phyloP scores from a whole-genome alignment of 192 early-diverging fungal genomes.

The Podila minutissima region DNA sequence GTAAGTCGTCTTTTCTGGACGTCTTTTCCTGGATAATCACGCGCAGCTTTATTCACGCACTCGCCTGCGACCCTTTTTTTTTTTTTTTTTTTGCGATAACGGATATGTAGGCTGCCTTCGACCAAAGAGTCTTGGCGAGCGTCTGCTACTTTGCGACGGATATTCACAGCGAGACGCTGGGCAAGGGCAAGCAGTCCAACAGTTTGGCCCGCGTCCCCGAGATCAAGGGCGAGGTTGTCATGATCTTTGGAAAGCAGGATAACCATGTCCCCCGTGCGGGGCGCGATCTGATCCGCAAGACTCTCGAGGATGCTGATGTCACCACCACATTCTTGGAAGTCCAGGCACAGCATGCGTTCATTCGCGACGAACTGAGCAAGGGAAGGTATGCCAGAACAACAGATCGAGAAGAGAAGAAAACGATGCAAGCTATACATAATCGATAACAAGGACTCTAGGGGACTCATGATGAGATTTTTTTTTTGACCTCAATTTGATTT shows the following conservation, averaged over 20 bases:
- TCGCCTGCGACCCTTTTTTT: neutral
- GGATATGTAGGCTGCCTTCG: constrained; percentile 60
- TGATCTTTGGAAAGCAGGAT: constrained; percentile 73
- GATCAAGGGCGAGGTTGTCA: constrained; percentile 66
- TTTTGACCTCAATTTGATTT: neutral
- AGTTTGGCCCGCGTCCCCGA: constrained; percentile 59
- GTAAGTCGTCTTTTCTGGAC: constrained; percentile 13
- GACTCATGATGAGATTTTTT: neutral
- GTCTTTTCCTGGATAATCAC: neutral
- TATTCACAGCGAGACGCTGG: constrained; percentile 66
- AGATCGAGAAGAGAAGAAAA: neutral
- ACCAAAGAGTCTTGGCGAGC: constrained; percentile 60
- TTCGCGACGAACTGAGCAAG: constrained; percentile 71
- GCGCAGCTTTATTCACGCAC: neutral
- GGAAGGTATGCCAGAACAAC: constrained; percentile 42
- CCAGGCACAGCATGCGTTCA: constrained; percentile 74
- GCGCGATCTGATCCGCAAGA: constrained; percentile 63
- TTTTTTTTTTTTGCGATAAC: constrained; percentile 1
- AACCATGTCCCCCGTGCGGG: constrained; percentile 69
- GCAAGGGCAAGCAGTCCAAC: constrained; percentile 55
- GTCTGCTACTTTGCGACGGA: constrained; percentile 75
- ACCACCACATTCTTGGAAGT: constrained; percentile 67
- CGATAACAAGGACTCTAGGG: too few species aligned
- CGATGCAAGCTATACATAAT: too few species aligned
- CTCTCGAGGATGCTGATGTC: constrained; percentile 60